Conservation (phyloP, 1,139 yeast genomes). For the Saccharomyces hybrid region DNA sequence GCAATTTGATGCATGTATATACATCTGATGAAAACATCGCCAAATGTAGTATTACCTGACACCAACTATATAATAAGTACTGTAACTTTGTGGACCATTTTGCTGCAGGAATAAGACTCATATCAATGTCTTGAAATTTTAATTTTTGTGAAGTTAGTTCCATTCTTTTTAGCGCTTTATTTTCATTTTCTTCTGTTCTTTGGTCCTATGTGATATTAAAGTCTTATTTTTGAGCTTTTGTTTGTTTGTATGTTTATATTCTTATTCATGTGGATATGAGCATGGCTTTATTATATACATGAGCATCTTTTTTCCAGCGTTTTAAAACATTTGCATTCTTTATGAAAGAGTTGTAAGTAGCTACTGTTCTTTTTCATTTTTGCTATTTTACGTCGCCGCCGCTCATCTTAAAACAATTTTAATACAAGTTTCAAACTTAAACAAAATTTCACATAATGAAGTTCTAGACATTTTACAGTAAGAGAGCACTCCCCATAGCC, state of each 20-base stretch:
- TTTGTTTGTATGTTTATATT: not conserved
- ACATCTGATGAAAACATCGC: constrained; percentile 64
- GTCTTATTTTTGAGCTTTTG: not conserved
- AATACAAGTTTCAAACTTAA: not conserved
- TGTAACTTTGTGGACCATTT: constrained; percentile 45
- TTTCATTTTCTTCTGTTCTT: not conserved
- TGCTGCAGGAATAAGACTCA: constrained; percentile 42
- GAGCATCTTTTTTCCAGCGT: not conserved
- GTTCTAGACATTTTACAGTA: not conserved
- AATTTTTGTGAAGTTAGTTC: constrained; percentile 29
- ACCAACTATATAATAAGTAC: constrained; percentile 44
- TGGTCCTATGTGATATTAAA: not conserved
- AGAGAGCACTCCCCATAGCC: not conserved
- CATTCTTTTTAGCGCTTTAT: not conserved
- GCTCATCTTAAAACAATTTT: not conserved
- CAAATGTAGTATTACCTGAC: constrained; percentile 46
- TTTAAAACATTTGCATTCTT: not conserved
- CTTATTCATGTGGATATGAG: not conserved
- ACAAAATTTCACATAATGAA: not conserved
- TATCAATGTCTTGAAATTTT: constrained; percentile 11
- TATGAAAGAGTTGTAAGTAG: too few species aligned
- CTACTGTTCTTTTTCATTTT: not conserved
- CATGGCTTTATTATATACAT: not conserved
- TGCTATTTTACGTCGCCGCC: not conserved
- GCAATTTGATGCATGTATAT: constrained; percentile 67